Conservation (phyloP, 2,329 filamentous ascomycete species). For the Penicillium sp. region DNA sequence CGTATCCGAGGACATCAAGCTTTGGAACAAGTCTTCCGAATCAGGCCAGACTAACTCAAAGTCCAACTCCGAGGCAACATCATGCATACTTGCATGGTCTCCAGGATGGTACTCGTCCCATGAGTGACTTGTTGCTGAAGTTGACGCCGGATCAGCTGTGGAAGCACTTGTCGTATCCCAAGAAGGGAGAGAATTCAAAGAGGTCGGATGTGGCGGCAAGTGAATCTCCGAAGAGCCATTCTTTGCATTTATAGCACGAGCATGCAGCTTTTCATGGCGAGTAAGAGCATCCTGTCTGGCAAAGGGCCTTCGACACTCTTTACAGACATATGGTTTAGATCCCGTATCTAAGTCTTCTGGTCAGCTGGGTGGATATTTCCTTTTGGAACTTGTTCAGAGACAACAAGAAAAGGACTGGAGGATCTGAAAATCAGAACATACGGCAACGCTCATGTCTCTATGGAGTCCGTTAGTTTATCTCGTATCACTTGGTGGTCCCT, state of each 20-base stretch:
- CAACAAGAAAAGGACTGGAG: too few species aligned
- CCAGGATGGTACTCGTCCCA: conserved; percentile 24
- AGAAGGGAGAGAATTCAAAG: conserved; percentile 19
- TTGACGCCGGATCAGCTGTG: conserved; percentile 13
- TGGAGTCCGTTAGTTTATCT: conserved; percentile 8
- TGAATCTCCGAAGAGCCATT: conserved; percentile 8
- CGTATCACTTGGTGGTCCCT: neutral
- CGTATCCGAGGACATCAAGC: conserved; percentile 41
- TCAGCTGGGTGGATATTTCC: conserved; percentile 17
- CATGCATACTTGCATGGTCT: conserved; percentile 18
- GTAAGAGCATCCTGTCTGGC: conserved; percentile 45
- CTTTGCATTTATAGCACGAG: conserved; percentile 26
- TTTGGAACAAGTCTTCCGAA: conserved; percentile 45
- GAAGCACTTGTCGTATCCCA: conserved; percentile 27
- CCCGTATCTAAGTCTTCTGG: conserved; percentile 35
- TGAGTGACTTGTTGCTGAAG: conserved; percentile 19
- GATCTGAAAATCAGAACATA: conserved; percentile 23
- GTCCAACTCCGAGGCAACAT: conserved; percentile 33
- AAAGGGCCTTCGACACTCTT: conserved; percentile 41
- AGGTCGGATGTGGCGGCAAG: conserved; percentile 13
- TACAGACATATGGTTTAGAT: conserved; percentile 42
- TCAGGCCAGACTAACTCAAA: conserved; percentile 47
- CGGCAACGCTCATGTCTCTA: conserved; percentile 46
- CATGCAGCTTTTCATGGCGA: conserved; percentile 44
- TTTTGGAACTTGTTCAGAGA: too few species aligned